phyloP scores from a whole-genome alignment of 495 filamentous ascomycete species.

The Lophiotrema nucula region DNA sequence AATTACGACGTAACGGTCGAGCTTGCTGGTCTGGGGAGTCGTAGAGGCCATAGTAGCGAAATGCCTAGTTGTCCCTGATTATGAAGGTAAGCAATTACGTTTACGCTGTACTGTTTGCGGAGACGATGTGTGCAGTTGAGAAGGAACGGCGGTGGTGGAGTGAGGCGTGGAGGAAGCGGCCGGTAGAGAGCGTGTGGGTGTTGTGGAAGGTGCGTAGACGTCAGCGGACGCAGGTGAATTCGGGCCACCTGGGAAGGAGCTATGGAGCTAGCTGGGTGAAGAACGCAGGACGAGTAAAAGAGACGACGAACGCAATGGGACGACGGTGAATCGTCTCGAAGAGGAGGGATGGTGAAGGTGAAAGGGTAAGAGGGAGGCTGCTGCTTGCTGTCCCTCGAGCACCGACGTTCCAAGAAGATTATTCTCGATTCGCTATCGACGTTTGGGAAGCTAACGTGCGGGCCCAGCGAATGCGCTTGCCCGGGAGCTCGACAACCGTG shows the following conservation, averaged over 20 bases:
- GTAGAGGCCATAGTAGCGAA: slow-evolving; percentile 39
- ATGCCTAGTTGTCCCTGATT: background rate
- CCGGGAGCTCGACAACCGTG: slow-evolving; percentile 10
- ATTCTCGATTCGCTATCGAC: slow-evolving; percentile 4
- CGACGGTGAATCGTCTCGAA: background rate
- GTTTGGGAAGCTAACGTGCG: background rate
- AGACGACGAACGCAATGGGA: background rate
- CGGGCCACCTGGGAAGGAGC: background rate
- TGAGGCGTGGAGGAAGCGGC: slow-evolving; percentile 2
- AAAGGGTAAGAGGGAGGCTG: background rate
- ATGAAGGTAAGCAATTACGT: too few species aligned
- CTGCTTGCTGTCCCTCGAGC: background rate
- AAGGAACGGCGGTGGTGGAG: background rate
- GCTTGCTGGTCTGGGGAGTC: slow-evolving; percentile 51
- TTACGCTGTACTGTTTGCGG: background rate
- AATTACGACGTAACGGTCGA: slow-evolving; percentile 95
- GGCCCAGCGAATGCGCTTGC: slow-evolving; percentile 5
- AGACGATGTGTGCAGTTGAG: background rate
- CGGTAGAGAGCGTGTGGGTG: background rate
- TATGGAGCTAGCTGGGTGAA: background rate
- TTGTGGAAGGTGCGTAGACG: slow-evolving; percentile 4
- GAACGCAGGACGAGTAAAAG: background rate
- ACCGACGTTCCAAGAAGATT: background rate
- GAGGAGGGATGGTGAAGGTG: background rate
- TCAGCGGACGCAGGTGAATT: slow-evolving; percentile 5